phyloP scores from a whole-genome alignment of 2,329 filamentous ascomycete species.

The Colletotrichum navitas region DNA sequence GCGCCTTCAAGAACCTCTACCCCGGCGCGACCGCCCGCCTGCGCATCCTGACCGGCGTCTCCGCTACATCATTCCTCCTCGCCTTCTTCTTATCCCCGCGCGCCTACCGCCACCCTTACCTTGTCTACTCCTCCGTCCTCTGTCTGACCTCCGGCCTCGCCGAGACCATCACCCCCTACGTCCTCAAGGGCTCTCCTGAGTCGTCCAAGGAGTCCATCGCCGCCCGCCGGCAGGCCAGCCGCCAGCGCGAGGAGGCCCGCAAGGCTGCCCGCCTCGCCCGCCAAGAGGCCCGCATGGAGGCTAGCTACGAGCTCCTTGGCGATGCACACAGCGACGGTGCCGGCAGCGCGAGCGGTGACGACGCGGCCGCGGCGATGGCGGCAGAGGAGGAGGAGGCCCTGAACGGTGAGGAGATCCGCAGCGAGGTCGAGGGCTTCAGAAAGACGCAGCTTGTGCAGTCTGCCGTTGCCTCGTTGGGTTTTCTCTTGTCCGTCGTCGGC shows the following conservation, averaged over 20 bases:
- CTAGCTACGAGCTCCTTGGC: slow-evolving; percentile 77
- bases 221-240: slow-evolving; percentile 44
- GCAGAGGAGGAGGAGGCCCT: slow-evolving; percentile 59
- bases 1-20: slow-evolving; percentile 77
- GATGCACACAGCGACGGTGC: slow-evolving; percentile 62
- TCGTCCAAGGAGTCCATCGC: slow-evolving; percentile 46
- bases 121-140: slow-evolving; percentile 85
- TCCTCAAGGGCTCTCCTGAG: slow-evolving; percentile 50
- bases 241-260: slow-evolving; percentile 47
- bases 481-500: slow-evolving; percentile 72
- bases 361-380: slow-evolving; percentile 51
- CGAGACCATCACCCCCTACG: slow-evolving; percentile 61
- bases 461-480: slow-evolving; percentile 66
- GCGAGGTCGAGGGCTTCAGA: slow-evolving; percentile 67
- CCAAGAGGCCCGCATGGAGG: slow-evolving; percentile 67
- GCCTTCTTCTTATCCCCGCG: slow-evolving; percentile 83
- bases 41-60: slow-evolving; percentile 75
- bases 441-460: slow-evolving; percentile 68
- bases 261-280: slow-evolving; percentile 49
- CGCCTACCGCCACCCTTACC: slow-evolving; percentile 85
- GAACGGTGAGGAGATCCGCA: slow-evolving; percentile 73
- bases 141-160: slow-evolving; percentile 71
- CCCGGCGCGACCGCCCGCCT: slow-evolving; percentile 74
- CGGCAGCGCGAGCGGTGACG: slow-evolving; percentile 63
- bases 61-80: slow-evolving; percentile 78